Conservation (phyloP, 805 yeast genomes). For the Nakazawaea holstii region DNA sequence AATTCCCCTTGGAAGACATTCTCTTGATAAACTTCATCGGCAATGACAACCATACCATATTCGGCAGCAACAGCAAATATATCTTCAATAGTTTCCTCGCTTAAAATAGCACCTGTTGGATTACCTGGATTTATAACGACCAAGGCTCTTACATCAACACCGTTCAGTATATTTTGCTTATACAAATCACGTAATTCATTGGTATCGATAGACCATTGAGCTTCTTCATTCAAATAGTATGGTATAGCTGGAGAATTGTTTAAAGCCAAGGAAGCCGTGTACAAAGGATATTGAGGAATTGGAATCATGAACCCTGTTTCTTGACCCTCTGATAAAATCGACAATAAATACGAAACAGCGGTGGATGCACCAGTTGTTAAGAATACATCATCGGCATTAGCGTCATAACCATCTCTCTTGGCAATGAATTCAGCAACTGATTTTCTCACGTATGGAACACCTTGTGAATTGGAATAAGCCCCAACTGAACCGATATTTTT, state of each 20-base stretch:
- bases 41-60: conserved; percentile 79
- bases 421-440: conserved; percentile 78
- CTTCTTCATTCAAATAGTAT: conserved; percentile 75
- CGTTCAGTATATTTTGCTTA: conserved; percentile 39
- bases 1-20: conserved; percentile 81
- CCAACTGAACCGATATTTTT: conserved; percentile 77
- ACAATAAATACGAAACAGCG: conserved; percentile 78
- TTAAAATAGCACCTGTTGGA: conserved; percentile 89
- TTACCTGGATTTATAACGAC: conserved; percentile 98
- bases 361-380: conserved; percentile 94
- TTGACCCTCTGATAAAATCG: conserved; percentile 61
- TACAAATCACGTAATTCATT: conserved; percentile 53
- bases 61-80: conserved; percentile 78
- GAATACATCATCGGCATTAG: conserved; percentile 69
- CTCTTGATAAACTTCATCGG: conserved; percentile 98
- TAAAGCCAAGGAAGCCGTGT: conserved; percentile 89
- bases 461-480: conserved; percentile 93
- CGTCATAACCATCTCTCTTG: conserved; percentile 67
- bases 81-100: conserved; percentile 59
- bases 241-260: conserved; percentile 81
- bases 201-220: conserved; percentile 81
- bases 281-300: conserved; percentile 96
- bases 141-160: conserved; percentile 65
- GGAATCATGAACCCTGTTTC: conserved; percentile 85
- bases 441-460: conserved; percentile 65